Evolutionary conservation across 2,329 filamentous ascomycete species (phyloP).

Genomic region (Talaromyces sp.): DNA sequence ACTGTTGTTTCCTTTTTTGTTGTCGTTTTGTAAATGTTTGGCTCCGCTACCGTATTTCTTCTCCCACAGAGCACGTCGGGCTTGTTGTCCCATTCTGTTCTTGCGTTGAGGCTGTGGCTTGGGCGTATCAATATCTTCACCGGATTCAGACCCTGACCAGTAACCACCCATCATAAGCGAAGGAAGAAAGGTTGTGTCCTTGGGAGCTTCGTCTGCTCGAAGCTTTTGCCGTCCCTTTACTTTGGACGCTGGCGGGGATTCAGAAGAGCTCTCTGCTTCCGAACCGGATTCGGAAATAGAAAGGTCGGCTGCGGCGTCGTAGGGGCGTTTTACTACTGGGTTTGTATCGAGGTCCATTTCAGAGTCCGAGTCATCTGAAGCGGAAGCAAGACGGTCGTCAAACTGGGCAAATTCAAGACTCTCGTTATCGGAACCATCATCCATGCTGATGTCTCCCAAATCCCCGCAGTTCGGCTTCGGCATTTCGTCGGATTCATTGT

Average conservation of each 20-base stretch:
- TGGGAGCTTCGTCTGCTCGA: slow-evolving; percentile 16
- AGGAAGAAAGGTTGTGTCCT: slow-evolving; percentile 53
- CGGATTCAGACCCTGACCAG: slow-evolving; percentile 57
- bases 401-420: slow-evolving; percentile 23
- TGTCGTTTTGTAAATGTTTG: slow-evolving; percentile 45
- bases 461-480: slow-evolving; percentile 21
- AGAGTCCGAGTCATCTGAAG: slow-evolving; percentile 19
- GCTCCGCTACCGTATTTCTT: slow-evolving; percentile 56
- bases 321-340: not conserved
- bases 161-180: slow-evolving; percentile 59
- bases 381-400: slow-evolving; percentile 28
- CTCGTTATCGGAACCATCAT: slow-evolving; percentile 11
- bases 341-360: slow-evolving; percentile 15
- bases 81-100: slow-evolving; percentile 59
- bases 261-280: slow-evolving; percentile 22
- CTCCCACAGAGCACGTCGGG: slow-evolving; percentile 56
- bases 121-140: slow-evolving; percentile 42
- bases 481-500: slow-evolving; percentile 6
- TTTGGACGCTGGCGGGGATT: slow-evolving; percentile 23
- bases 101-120: slow-evolving; percentile 42
- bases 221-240: slow-evolving; percentile 12
- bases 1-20: slow-evolving; percentile 16
- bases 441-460: slow-evolving; percentile 15
- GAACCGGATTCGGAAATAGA: slow-evolving; percentile 34
- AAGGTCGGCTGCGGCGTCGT: slow-evolving; percentile 16